Evolutionary conservation across 2,329 filamentous ascomycete genomes (phyloP), one percentile per base, ranked within the genome.

Genomic region (Sporothrix mexicana): DNA sequence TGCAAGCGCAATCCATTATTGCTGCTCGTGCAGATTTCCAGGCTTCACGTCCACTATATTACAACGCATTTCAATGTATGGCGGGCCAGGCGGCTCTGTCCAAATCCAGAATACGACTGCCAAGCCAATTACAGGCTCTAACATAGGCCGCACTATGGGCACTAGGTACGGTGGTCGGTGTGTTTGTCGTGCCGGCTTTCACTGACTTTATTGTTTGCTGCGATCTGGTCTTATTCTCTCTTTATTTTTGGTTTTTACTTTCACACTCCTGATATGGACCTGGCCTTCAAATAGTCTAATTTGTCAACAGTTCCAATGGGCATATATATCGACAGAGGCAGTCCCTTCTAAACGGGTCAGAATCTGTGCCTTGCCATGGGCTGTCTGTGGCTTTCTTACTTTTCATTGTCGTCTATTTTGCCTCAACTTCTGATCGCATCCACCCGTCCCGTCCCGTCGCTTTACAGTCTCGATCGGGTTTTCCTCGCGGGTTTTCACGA

Each of bases 111-210:
- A 51, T 67, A 67, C 62, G 62, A 64, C 41, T 41, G 61, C 41
- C 41, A 64, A 41, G 15, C 25, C 30, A 20, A 55, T 20, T 55
- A 10, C 30, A 55, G n/a, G 20, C 51, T 55, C 59, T 45, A 8
- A 13, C 15, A 12, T 43, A 7, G 45, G 41, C 61, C 61, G 36
- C 61, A 47, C n/a, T 64, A 10, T 17, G 23, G 8, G 62, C 23
- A 30, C 45, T 30, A n/a, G 49, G 10, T 8, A n/a, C 23, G 64
- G 62, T 6, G 25, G 49, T 57, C 66, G 66, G 66, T 25, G n/a
- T 20, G 66, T 55, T 67, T 51, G 62, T 67, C 43, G 20, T 51
- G 23, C 64, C 64, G 64, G 36, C 64, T 67, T 36, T 55, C 13
- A 25, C 17, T 66, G 41, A 20, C 9, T 17, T 30, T 23, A 30